Evolutionary conservation across 352 stramenopile species (phyloP), one percentile per base, ranked within the genome.

Genomic region (Pythium brassicae): DNA sequence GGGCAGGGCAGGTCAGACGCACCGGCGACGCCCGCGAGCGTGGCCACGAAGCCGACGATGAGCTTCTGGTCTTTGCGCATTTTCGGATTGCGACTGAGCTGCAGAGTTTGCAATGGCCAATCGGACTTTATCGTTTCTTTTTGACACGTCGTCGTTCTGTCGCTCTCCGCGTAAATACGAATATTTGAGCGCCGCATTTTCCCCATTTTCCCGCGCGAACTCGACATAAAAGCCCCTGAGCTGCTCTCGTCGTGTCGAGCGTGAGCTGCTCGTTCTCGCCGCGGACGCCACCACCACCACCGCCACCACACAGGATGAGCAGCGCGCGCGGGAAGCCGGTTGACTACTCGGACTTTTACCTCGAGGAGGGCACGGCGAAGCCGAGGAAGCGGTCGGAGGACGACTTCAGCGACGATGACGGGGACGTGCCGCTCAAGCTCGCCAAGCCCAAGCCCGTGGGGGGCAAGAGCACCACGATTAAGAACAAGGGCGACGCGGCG

Each of bases 261-360:
- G 19, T 20, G 40, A 43, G 14, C 37, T 43, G 32, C 32, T 37
- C 32, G 32, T 3, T 37, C 32, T 37, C 32, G 32, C 32, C 14
- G 32, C 32, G 32, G 14, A 7, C 14, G 32, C 32, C 44, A 11
- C 26, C 4, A 2, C 44, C 22, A 50, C 4, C 44, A 35, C 25
- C 32, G 8, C 32, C 32, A 37, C 32, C 32, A 37, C 32, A 37
- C 32, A 68, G 29, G 47, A 69, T 65, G 66, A 75, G 45, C 50
- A 61, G 51, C 62, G 66, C 47, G 57, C 62, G 55, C 34, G 50
- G 47, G 23, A 57, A 69, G 58, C 56, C 57, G 22, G 65, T 72
- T 26, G 72, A 79, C 54, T 78, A 79, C 67, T 69, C 72, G 42
- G 69, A 79, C 54, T 63, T 76, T 43, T 57, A 74, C 55, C 53